Conservation (phyloP, 768 basidiomycete species). For the Tricholoma matsutake region DNA sequence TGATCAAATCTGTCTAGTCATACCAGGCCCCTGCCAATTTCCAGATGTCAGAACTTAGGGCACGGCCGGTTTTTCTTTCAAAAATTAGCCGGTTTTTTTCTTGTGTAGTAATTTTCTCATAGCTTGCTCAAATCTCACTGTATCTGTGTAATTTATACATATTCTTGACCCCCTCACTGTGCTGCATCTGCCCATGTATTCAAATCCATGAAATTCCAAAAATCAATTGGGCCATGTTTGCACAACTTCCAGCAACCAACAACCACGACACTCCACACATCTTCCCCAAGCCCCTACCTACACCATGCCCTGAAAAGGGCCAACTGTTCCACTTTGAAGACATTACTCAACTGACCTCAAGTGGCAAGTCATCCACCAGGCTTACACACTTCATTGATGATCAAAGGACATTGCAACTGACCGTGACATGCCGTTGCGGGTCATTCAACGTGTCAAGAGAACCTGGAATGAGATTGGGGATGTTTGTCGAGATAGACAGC, state of each 20-base stretch:
- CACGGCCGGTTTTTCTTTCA: not conserved
- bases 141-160: not conserved
- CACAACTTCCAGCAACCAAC: not conserved
- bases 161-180: not conserved
- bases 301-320: not conserved
- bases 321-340: not conserved
- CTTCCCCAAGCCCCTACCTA: not conserved
- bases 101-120: not conserved
- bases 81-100: not conserved
- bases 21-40: no score
- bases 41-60: not conserved
- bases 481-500: not conserved
- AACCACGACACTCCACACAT: not conserved
- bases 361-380: not conserved
- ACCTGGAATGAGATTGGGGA: not conserved
- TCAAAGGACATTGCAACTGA: not conserved
- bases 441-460: not conserved
- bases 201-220: not conserved
- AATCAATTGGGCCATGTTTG: not conserved
- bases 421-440: not conserved
- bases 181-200: not conserved
- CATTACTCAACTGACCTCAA: not conserved
- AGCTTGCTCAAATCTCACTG: not conserved
- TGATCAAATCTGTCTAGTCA: no score
- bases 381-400: not conserved